Base-by-base conservation (phyloP, 2,329 filamentous ascomycete genomes). In the Alternaria triticimaculans region DNA sequence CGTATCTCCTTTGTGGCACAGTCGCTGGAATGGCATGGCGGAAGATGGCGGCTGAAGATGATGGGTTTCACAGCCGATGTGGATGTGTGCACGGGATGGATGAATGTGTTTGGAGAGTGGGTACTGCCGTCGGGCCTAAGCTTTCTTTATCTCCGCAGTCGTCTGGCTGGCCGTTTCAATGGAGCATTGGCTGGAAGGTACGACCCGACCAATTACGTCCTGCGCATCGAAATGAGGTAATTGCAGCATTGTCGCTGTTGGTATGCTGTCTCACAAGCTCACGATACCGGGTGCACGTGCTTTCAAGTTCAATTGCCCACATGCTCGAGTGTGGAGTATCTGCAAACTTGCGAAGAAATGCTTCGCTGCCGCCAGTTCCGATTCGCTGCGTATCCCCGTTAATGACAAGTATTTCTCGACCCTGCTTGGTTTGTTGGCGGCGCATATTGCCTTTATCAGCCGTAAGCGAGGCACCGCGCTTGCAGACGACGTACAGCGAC, bases 301-400 rank as follows among this genome's bases (percentile, higher is more conserved):
- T 7, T 46, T 23, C 43, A 58, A 28, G 37, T 20, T 20, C 23
- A 49, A 50, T 37, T 18, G 41, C 18, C 30, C n/a, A 30, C 41
- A 30, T n/a, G 33, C 10, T 30, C 26, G 20, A 48, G 43, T 25
- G 37, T 46, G 23, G 37, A 28, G 37, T 41, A 41, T 41, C 21
- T 53, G 41, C 41, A 14, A 25, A 33, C 23, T 25, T 11, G 10
- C 4, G 18, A 11, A 28, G 25, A 41, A 50, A 46, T 41, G 55
- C 48, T 20, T 26, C 11, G 10, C 25, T 57, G 46, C 59, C 59
- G 59, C 12, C 25, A 20, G 49, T 61, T 61, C 59, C 59, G 59
- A 61, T 61, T 61, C 12, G 59, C 54, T 45, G 5, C 30, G 23
- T 25, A 41, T 37, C 30, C 14, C 28, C n/a, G 30, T 25, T 57